Evolutionary conservation across 1,139 yeast genomes (phyloP).

Genomic region (Barnettozyma hawaiiensis): DNA sequence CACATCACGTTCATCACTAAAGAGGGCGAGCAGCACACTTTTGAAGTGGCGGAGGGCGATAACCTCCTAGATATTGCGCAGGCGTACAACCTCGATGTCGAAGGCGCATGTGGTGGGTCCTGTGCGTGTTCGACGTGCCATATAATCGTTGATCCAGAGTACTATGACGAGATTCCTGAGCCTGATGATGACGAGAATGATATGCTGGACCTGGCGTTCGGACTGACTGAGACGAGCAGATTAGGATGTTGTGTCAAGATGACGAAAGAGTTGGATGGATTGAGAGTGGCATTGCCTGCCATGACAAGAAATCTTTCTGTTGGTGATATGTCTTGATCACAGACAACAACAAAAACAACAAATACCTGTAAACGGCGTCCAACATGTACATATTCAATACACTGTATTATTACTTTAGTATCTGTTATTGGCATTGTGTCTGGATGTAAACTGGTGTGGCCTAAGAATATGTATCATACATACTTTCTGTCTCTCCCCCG

Average conservation of each 20-base stretch:
- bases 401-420: not conserved
- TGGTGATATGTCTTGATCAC: slow-evolving; percentile 49
- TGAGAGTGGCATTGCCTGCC: slow-evolving; percentile 94
- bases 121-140: slow-evolving; percentile 99
- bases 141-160: slow-evolving; percentile 92
- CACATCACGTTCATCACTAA: slow-evolving; percentile 87
- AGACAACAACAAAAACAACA: no score
- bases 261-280: slow-evolving; percentile 87
- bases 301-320: slow-evolving; percentile 91
- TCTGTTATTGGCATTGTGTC: no score
- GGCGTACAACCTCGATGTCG: slow-evolving; percentile 89
- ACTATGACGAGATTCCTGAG: slow-evolving; percentile 84
- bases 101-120: slow-evolving; percentile 98
- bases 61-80: slow-evolving; percentile 91
- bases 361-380: no score
- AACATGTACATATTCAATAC: not conserved
- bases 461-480: no score
- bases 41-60: slow-evolving; percentile 91
- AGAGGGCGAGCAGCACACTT: slow-evolving; percentile 77
- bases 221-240: slow-evolving; percentile 92
- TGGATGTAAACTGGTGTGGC: no score
- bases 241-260: slow-evolving; percentile 90
- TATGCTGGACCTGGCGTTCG: slow-evolving; percentile 96
- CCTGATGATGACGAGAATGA: slow-evolving; percentile 98
- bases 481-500: no score